Evolutionary conservation across 2,329 filamentous ascomycete species (phyloP).

Genomic region (Clathrospora elynae): DNA sequence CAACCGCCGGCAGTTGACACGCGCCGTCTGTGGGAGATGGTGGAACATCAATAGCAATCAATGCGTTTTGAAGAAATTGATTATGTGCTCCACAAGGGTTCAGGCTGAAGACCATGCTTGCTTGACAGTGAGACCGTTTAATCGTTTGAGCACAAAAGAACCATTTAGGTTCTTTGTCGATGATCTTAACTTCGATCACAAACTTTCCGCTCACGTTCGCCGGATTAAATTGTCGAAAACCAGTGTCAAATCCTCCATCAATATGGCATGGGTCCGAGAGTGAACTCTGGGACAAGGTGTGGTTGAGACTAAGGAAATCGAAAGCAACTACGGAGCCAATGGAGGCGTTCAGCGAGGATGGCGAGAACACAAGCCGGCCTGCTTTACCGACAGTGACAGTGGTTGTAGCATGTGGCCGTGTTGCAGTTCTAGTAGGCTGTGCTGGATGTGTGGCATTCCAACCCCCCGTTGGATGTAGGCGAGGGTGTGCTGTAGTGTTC

Average conservation of each 20-base stretch:
- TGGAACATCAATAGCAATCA: not conserved
- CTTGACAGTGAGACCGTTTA: constrained; percentile 12
- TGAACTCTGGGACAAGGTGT: constrained; percentile 19
- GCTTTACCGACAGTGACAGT: constrained; percentile 14
- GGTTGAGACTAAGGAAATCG: constrained; percentile 18
- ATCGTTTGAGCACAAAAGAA: constrained; percentile 18
- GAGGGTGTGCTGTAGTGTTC: too few species aligned
- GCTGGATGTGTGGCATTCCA: not conserved
- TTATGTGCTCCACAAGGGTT: constrained; percentile 12
- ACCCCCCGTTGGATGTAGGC: not conserved
- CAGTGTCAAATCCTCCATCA: constrained; percentile 3
- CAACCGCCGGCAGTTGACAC: not conserved
- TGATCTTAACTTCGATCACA: constrained; percentile 14
- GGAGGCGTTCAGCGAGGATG: constrained; percentile 11
- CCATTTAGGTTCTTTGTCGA: constrained; percentile 12
- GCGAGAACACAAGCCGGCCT: constrained; percentile 14
- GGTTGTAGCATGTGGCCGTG: constrained; percentile 1
- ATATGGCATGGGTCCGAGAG: constrained; percentile 6
- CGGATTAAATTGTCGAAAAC: constrained; percentile 7
- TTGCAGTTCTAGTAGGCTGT: constrained; percentile 1
- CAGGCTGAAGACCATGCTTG: constrained; percentile 18
- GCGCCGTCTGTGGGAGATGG: not conserved
- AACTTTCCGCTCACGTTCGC: constrained; percentile 13
- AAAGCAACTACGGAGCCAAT: constrained; percentile 14
- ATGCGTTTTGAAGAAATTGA: constrained; percentile 16